Evolutionary conservation across 192 early-diverging fungal genomes (phyloP), one percentile per base, ranked within the genome.

Genomic region (Nowakowskiella sp.): DNA sequence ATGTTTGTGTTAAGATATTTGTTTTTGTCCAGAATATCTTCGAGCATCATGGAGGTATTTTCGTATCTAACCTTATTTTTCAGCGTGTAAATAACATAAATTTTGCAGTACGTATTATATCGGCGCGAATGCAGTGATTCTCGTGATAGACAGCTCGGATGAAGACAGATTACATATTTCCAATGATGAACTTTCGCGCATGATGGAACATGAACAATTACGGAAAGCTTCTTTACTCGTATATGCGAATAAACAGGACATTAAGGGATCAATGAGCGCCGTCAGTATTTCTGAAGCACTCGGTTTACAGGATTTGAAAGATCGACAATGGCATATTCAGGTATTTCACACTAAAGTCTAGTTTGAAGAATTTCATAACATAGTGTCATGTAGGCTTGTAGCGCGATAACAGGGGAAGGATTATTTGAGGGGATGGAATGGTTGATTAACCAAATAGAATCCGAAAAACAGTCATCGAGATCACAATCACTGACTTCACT

Each of bases 111-210:
- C 77, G 31, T 83, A 85, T 52, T 85, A 82, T 60, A 61, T 74
- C 26, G 75, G 82, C 36, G 75, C 81, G 32, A 81, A 77, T 58
- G 82, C 83, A 1, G 79, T 84, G 2, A 84, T 85, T 49, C 74
- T 85, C 80, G 83, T 85, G 31, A 76, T 85, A 51, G 83, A 85
- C 50, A 82, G 80, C 44, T 81, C 73, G n/a, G 83, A 85, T 49
- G 59, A 53, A 29, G 78, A 78, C 33, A 70, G 83, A 42, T 49
- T 85, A 25, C 74, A 80, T 43, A 72, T 85, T 32, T 72, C 80
- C 30, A 73, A 71, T 55, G 63, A 64, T 28, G 83, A 85, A 54
- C 65, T 85, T 34, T 77, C 77, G 32, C 68, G 72, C 32, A 85
- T 85, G 78, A 76, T 85, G 75, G 79, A 84, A 46, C 73, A 70